phyloP scores from a whole-genome alignment of 2,329 filamentous ascomycete species.

The Lachnellula subtilissima region DNA sequence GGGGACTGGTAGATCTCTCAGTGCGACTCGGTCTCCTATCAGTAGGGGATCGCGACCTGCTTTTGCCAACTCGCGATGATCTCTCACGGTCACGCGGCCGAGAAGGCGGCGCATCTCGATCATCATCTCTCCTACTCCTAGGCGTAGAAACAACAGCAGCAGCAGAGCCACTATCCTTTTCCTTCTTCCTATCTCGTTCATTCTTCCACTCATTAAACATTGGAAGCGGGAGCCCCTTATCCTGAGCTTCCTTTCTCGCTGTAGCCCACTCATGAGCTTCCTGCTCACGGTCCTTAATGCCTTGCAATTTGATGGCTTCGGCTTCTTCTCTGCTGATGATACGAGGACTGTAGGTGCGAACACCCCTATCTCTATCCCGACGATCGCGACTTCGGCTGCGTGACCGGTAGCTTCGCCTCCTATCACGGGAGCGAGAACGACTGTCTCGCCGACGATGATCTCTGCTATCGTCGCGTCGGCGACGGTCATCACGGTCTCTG shows the following conservation, averaged over 20 bases:
- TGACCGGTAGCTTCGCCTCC: not conserved
- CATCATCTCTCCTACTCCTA: constrained; percentile 12
- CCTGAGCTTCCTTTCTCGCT: constrained; percentile 55
- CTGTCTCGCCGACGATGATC: constrained; percentile 21
- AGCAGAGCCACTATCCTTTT: not conserved
- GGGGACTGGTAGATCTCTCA: constrained; percentile 30
- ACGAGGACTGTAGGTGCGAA: constrained; percentile 5
- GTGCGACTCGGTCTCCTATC: constrained; percentile 25
- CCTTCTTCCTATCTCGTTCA: constrained; percentile 4
- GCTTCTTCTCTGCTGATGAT: constrained; percentile 5
- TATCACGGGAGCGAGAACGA: constrained; percentile 16
- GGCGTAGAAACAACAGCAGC: not conserved
- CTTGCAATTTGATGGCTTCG: constrained; percentile 50
- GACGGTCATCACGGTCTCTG: constrained; percentile 25
- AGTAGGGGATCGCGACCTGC: constrained; percentile 22
- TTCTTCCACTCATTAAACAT: constrained; percentile 31
- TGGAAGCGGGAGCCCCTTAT: constrained; percentile 53
- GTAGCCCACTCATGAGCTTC: constrained; percentile 62
- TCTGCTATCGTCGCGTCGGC: constrained; percentile 18
- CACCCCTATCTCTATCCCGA: constrained; percentile 13
- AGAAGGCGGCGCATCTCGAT: constrained; percentile 17
- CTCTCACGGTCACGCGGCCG: constrained; percentile 26
- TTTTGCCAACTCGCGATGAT: constrained; percentile 29
- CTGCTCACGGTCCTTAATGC: constrained; percentile 57
- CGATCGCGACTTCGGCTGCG: constrained; percentile 11